Evolutionary conservation across 108 stramenopile species (phyloP), one percentile per base, ranked within the genome.

Genomic region (Ochromonas danica): DNA sequence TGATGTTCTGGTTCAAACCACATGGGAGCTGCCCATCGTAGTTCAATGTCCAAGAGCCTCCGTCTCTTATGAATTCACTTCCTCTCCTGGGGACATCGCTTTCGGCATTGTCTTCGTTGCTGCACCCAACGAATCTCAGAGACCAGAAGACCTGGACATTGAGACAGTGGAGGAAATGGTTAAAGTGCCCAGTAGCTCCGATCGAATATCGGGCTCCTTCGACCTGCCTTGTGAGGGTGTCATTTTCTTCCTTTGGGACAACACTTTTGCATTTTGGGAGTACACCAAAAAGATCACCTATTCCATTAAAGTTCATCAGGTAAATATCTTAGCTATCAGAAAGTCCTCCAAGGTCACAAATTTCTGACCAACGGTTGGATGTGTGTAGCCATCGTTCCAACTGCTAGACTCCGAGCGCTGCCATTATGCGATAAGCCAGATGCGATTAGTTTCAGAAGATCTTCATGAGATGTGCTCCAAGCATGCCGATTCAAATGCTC

Each of bases 51-150:
- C 63, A 28, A 6, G 25, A 25, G 17, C 63, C 31, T 14, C 17
- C 30, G 63, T 67, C 31, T 6, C 6, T 28, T 67, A 14, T 25
- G 63, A 67, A 28, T 67, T 67, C 63, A 10, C 6, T 36, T 67
- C 63, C 33, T 14, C 3, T 28, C 63, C 35, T 6, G 17, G 30
- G 3, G 63, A 67, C 17, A 67, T 67, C 17, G 6, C 33, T 10
- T 67, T 67, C 63, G 63, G 63, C 63, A 36, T 67, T 6, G 63
- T 67, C 33, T 67, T 67, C 35, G 63, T 67, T 10, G 63, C 63
- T 28, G 63, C 63, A 36, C 63, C 63, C 3, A 25, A 67, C 3
- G 63, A 67, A 36, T 3, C 3, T 36, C 35, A 36, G 10, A 25
- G 25, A 10, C 3, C 25, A 6, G 6, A 36, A 6, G 63, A 67